phyloP scores from a whole-genome alignment of 2,329 filamentous ascomycete genomes.

The Zymoseptoria ardabiliae region DNA sequence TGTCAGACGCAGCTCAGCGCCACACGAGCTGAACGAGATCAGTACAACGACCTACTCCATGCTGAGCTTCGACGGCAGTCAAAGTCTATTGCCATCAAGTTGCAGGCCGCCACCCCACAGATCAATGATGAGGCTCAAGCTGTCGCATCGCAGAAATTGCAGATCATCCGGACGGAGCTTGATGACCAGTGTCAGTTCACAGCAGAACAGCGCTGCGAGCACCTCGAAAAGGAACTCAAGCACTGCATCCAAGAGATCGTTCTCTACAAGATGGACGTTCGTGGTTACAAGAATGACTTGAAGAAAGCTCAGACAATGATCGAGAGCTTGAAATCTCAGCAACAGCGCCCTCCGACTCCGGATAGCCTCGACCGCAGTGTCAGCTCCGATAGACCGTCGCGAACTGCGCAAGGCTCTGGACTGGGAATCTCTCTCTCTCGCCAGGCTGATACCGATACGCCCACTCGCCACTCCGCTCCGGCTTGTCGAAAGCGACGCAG shows the following conservation, averaged over 20 bases:
- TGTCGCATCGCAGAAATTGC: background rate
- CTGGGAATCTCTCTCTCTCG: slow-evolving; percentile 13
- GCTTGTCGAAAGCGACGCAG: background rate
- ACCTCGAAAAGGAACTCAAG: slow-evolving; percentile 25
- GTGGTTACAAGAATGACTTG: slow-evolving; percentile 38
- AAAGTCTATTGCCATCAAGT: slow-evolving; percentile 9
- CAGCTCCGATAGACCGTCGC: background rate
- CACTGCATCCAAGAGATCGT: slow-evolving; percentile 39
- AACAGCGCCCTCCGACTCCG: slow-evolving; percentile 5
- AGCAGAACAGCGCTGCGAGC: background rate
- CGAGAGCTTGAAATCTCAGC: slow-evolving; percentile 17
- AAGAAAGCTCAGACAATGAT: slow-evolving; percentile 26
- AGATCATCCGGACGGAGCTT: background rate
- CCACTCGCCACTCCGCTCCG: background rate
- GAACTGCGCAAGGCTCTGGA: slow-evolving; percentile 1
- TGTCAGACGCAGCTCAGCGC: slow-evolving; percentile 1
- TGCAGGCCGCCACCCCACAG: slow-evolving; percentile 7
- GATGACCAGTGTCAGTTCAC: background rate
- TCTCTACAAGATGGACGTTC: slow-evolving; percentile 43
- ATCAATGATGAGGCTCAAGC: slow-evolving; percentile 11
- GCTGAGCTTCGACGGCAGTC: slow-evolving; percentile 35
- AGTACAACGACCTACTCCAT: slow-evolving; percentile 34
- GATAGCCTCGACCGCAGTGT: slow-evolving; percentile 5
- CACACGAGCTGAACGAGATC: slow-evolving; percentile 32
- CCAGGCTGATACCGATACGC: background rate